A percentile compares a stretch with the other conserved stretches of the same genome.
Conservation (phyloP, 768 basidiomycete species). For the Tulasnella sp. region DNA sequence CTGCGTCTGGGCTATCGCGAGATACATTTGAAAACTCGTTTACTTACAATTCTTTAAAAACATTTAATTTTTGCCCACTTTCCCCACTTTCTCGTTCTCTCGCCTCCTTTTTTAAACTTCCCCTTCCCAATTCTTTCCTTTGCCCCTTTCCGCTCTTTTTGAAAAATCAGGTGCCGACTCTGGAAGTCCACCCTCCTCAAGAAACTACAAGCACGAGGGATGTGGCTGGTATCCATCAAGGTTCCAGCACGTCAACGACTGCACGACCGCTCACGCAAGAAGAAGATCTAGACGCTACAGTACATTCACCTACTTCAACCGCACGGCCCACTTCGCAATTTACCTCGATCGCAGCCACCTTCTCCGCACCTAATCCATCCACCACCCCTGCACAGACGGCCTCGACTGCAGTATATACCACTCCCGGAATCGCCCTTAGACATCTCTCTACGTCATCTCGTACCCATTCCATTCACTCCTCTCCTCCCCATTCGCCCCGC, state of each 20-base stretch:
- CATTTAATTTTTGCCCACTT: not conserved
- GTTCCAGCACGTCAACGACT: constrained; percentile 3
- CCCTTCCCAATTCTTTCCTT: not conserved
- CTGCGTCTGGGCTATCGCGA: constrained; percentile 16
- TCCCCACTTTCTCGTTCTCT: constrained; percentile 10
- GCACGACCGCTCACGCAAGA: constrained; percentile 8
- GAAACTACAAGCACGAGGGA: constrained; percentile 9
- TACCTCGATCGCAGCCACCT: constrained; percentile 4
- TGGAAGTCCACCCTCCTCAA: constrained; percentile 8
- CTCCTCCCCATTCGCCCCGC: not conserved
- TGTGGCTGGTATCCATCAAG: not conserved
- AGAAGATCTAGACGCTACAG: constrained; percentile 15
- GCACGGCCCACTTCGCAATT: not conserved
- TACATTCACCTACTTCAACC: constrained; percentile 13
- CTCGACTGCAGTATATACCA: constrained; percentile 7
- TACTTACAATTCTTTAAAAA: constrained; percentile 7
- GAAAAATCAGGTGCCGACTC: constrained; percentile 11
- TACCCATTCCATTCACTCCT: not conserved
- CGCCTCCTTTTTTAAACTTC: not conserved
- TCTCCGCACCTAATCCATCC: constrained; percentile 2
- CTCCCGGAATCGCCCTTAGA: not conserved
- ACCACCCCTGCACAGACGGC: not conserved
- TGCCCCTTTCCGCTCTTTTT: not conserved
- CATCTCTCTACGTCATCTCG: constrained; percentile 12
- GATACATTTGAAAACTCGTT: constrained; percentile 24